Evolutionary conservation across 2,329 filamentous ascomycete species (phyloP).

Genomic region (Sporothrix curviconia): DNA sequence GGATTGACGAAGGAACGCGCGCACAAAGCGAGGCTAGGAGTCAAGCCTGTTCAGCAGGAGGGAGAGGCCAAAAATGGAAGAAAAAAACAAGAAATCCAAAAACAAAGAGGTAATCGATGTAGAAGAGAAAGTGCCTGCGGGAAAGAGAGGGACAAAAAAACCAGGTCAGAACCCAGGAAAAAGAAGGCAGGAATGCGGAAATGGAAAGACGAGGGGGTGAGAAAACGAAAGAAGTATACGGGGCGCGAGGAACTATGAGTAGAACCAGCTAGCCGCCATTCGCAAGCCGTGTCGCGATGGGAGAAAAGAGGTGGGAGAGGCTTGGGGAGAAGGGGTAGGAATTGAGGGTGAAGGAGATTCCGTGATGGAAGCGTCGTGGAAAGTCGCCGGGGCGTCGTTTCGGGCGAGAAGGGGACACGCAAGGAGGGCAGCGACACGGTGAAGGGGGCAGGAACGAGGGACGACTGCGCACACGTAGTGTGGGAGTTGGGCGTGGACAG

Average conservation of each 20-base stretch:
- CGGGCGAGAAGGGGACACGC: conserved; percentile 9
- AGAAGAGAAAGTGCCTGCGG: background rate
- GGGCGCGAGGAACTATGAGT: background rate
- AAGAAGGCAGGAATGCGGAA: conserved; percentile 6
- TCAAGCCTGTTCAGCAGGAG: background rate
- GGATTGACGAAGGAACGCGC: background rate
- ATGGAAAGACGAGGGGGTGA: background rate
- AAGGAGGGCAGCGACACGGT: background rate
- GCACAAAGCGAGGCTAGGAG: background rate
- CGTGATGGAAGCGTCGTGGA: conserved; percentile 12
- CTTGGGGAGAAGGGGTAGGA: background rate
- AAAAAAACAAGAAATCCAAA: no score
- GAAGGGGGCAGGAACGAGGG: conserved; percentile 2
- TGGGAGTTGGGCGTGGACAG: background rate
- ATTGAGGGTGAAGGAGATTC: background rate
- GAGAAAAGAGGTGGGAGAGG: background rate
- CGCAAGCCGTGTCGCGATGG: background rate
- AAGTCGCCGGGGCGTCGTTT: conserved; percentile 15
- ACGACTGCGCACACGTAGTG: background rate
- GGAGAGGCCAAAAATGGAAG: background rate
- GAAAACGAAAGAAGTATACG: background rate
- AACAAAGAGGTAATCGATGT: no score
- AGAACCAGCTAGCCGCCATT: conserved; percentile 8
- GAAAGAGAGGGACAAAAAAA: background rate
- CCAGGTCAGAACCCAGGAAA: background rate